Percentiles rank a stretch among this genome's conserved stretches.
phyloP scores from a whole-genome alignment of 331 rosid species.

The Malus hybrid region DNA sequence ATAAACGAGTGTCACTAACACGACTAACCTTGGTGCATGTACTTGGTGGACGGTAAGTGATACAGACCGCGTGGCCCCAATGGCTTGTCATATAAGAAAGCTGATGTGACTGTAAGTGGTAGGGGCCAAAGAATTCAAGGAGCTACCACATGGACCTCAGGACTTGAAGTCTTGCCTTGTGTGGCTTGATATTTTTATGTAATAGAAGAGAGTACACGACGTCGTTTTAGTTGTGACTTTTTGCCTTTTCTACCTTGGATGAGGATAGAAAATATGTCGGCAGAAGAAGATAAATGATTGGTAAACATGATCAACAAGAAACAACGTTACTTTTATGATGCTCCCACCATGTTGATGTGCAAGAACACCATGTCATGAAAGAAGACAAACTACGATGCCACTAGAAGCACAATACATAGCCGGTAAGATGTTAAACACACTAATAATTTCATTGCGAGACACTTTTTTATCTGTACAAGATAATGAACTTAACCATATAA shows the following conservation, averaged over 20 bases:
- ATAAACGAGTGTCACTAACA: too few relatives aligned
- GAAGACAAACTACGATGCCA: too few relatives aligned
- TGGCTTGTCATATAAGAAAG: neutral
- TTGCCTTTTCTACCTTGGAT: neutral
- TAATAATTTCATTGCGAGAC: too few relatives aligned
- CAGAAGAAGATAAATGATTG: neutral
- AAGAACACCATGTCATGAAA: neutral
- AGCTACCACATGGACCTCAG: too few relatives aligned
- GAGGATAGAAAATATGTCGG: neutral
- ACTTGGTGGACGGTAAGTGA: too few relatives aligned
- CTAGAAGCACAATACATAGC: too few relatives aligned
- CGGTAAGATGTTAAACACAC: neutral
- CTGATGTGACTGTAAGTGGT: neutral
- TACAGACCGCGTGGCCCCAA: too few relatives aligned
- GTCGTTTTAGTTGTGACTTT: neutral
- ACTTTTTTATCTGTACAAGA: neutral
- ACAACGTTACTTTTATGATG: too few relatives aligned
- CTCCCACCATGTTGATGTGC: too few relatives aligned
- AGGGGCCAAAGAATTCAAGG: too few relatives aligned
- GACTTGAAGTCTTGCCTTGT: neutral
- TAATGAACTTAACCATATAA: neutral
- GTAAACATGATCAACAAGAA: neutral
- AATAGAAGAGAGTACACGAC: neutral
- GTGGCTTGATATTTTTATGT: neutral
- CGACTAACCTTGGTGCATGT: too few relatives aligned